These are phyloP conservation scores for Casaregolazyma lundiana DNA, from an alignment of 1,139 yeast genomes.

Conservation along the genomic window DNA sequence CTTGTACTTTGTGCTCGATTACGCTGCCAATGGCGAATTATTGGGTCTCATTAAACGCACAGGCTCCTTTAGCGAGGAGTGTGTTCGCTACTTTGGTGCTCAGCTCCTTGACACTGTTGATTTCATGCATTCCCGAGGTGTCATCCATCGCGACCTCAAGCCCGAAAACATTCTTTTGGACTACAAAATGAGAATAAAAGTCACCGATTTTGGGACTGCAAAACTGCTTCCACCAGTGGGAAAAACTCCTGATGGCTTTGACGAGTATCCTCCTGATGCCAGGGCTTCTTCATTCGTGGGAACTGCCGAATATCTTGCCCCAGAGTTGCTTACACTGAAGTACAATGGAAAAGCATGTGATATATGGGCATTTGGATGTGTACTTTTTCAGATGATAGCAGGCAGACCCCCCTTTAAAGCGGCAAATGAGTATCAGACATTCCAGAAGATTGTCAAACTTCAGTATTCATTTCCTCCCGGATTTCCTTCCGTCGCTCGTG, in stretches of 20 bases:
- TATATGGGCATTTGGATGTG: constrained; percentile 96
- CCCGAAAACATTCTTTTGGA: constrained; percentile 87
- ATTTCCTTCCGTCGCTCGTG: constrained; percentile 66
- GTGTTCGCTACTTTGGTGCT: constrained; percentile 66
- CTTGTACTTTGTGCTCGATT: constrained; percentile 86
- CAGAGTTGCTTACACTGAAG: constrained; percentile 82
- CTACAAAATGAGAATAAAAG: constrained; percentile 70
- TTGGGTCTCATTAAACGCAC: constrained; percentile 70
- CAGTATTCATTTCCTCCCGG: constrained; percentile 81
- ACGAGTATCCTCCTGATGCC: constrained; percentile 43
- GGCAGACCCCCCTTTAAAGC: constrained; percentile 97
- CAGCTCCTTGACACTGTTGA: constrained; percentile 85
- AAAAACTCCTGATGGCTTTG: constrained; percentile 31
- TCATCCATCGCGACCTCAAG: constrained; percentile 89
- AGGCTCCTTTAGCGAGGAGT: constrained; percentile 72
- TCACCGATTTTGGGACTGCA: constrained; percentile 99
- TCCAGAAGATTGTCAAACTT: constrained; percentile 82
- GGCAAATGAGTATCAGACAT: constrained; percentile 87
- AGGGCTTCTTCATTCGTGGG: constrained; percentile 84
- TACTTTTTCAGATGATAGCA: constrained; percentile 85
- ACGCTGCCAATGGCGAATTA: constrained; percentile 89
- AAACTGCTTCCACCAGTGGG: constrained; percentile 56
- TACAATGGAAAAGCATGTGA: constrained; percentile 84
- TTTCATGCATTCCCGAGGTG: constrained; percentile 77
- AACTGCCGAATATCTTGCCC: constrained; percentile 88